Base-by-base conservation (phyloP, 2,329 filamentous ascomycete genomes). In the Penicillium digitatum region DNA sequence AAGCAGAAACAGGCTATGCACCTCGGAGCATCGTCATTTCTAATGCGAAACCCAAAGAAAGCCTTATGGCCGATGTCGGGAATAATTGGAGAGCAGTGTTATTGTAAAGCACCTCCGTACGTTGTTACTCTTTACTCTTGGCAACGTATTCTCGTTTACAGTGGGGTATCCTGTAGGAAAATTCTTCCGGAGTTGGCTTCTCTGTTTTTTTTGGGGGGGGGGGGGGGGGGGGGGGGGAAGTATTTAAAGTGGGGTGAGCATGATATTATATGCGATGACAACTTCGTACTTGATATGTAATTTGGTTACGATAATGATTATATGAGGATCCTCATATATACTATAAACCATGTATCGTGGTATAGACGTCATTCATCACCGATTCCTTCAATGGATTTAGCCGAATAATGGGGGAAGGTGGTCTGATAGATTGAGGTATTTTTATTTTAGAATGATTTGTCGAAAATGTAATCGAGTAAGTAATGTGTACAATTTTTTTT, bases 31-130 rank as follows among this genome's bases (percentile, higher is more conserved):
- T 29, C 40, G 20, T n/a, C 14, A 48, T 53, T 54, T 37, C 18
- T 48, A 42, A 48, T 45, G 24, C 24, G 7, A 18, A 8, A 7
- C 35, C 35, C 47, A 34, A 22, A 40, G 14, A 32, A 44, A 26
- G n/a, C 14, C 43, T 45, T 50, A 51, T 26, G 16, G 47, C 52
- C 52, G 52, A 55, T 55, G 52, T 55, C 52, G 52, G 52, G 47
- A 48, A 56, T 37, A 20, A 52, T 27, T 38, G 45, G 22, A 14
- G n/a, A 43, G 20, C 26, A n/a, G 40, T 29, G n/a, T 18, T 20
- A n/a, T n/a, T n/a, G n/a, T n/a, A n/a, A n/a, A n/a, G n/a, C n/a
- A n/a, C n/a, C n/a, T n/a, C n/a, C n/a, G n/a, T n/a, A n/a, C 11
- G 31, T 44, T 51, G 42, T 39, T 12, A 45, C 34, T 27, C 18